These are phyloP conservation scores for Stephania cephalantha DNA, from an alignment of 164 flowering plant species.

Conservation along the genomic window DNA sequence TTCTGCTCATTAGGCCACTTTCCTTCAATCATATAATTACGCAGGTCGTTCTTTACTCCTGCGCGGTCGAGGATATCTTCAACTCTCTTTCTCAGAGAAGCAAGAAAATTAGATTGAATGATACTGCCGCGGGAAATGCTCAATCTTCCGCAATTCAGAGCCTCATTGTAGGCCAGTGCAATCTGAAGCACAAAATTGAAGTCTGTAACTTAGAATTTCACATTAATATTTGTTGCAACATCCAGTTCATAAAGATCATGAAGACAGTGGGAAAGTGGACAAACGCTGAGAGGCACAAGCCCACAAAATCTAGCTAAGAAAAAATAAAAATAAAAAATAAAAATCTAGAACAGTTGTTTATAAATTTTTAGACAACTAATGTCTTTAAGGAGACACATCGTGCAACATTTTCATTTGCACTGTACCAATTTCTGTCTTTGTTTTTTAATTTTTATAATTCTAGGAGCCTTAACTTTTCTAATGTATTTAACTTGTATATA, in stretches of 20 bases:
- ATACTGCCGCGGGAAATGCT: conserved; percentile 49
- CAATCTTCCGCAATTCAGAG: conserved; percentile 57
- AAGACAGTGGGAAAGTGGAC: background rate
- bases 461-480: no score
- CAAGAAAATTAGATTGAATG: conserved; percentile 65
- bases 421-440: no score
- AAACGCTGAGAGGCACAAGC: background rate
- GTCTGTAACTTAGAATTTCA: background rate
- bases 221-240: background rate
- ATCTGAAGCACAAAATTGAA: conserved; percentile 40
- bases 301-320: background rate
- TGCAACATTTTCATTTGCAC: no score
- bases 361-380: no score
- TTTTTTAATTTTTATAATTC: no score
- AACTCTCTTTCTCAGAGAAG: conserved; percentile 60
- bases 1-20: conserved; percentile 49
- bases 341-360: no score
- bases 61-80: conserved; percentile 53
- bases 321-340: no score
- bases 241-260: background rate
- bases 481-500: background rate
- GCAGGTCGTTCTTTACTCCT: conserved; percentile 28
- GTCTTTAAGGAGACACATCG: no score
- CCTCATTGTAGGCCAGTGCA: conserved; percentile 72
- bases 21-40: conserved; percentile 42